Conservation (phyloP, 345 rosid species). For the Boechera stricta region DNA sequence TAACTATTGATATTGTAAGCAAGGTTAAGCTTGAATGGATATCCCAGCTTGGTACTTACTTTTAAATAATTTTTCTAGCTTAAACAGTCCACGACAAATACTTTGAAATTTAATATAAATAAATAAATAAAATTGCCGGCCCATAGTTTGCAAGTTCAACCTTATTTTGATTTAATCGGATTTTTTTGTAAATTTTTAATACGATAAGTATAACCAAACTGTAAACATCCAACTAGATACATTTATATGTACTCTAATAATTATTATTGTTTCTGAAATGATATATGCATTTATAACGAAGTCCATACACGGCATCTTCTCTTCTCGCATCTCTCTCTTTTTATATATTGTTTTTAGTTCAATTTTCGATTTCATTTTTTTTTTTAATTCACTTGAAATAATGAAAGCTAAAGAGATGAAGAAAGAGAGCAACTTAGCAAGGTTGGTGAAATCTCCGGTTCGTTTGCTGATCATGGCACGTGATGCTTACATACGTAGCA, state of each 20-base stretch:
- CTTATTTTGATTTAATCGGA: background rate
- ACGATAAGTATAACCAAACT: slow-evolving; percentile 34
- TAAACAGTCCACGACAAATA: slow-evolving; percentile 21
- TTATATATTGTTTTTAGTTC: background rate
- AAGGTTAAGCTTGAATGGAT: slow-evolving; percentile 3
- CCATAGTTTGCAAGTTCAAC: slow-evolving; percentile 4
- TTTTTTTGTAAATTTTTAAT: background rate
- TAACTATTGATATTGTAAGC: background rate
- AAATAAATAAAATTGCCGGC: background rate
- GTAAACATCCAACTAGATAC: slow-evolving; percentile 45
- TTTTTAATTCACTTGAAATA: background rate
- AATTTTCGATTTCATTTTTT: background rate
- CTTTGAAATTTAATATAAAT: background rate
- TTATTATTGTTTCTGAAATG: background rate
- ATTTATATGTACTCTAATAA: slow-evolving; percentile 18
- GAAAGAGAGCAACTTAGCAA: slow-evolving; percentile 39
- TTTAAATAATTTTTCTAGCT: background rate
- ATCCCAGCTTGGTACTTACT: background rate
- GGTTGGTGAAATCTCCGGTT: slow-evolving; percentile 51
- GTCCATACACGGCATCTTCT: slow-evolving; percentile 31
- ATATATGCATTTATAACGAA: slow-evolving; percentile 29
- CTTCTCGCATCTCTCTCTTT: background rate
- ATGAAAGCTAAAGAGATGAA: slow-evolving; percentile 39
- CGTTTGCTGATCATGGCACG: slow-evolving; percentile 56
- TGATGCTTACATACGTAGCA: slow-evolving; percentile 64